Base-by-base conservation (phyloP, 2,329 filamentous ascomycete species). In the Incumbomyces lentus region DNA sequence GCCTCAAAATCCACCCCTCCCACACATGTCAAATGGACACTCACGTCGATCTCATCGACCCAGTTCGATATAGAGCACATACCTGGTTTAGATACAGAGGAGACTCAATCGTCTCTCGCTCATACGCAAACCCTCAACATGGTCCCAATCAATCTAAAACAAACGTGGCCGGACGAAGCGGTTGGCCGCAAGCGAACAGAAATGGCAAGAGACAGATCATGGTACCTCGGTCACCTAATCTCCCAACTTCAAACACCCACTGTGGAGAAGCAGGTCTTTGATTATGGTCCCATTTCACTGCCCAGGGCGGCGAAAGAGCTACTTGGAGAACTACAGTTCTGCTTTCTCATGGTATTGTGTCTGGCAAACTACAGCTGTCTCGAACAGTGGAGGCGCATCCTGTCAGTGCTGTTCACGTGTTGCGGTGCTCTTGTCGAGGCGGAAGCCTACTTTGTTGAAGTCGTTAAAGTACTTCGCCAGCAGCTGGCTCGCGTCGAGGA, bases 311-410 rank as follows among this genome's bases (percentile, higher is more conserved):
- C 69, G 50, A 45, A 49, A 6, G 61, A 70, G 35, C 44, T 73
- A 2, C 59, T 82, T 12, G 79, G 76, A 13, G 79, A 82, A 55
- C 56, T 82, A 46, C 76, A 82, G 53, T 78, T 81, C 55, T 70
- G 70, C 29, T 82, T 82, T 54, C 60, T 81, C 8, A 80, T 78
- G 73, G 68, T 78, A 2, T 57, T 82, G 49, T 79, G 76, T 4
- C 64, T 82, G 51, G 79, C 79, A 65, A 82, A 82, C 58, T 80
- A 75, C 58, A 80, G 77, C 2, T 81, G 78, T 55, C 63, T 81
- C 2, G 76, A 81, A 58, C 78, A 82, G 58, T 82, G 79, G 79
- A 80, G 78, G 57, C 64, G 79, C 32, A 53, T 82, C 10, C 61
- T 82, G 8, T 63, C 64, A 1, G 61, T 82, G 18, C 62, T 80